These are phyloP conservation scores for Penicillium cinerascens DNA, from an alignment of 495 filamentous ascomycete genomes.

Conservation along the genomic window DNA sequence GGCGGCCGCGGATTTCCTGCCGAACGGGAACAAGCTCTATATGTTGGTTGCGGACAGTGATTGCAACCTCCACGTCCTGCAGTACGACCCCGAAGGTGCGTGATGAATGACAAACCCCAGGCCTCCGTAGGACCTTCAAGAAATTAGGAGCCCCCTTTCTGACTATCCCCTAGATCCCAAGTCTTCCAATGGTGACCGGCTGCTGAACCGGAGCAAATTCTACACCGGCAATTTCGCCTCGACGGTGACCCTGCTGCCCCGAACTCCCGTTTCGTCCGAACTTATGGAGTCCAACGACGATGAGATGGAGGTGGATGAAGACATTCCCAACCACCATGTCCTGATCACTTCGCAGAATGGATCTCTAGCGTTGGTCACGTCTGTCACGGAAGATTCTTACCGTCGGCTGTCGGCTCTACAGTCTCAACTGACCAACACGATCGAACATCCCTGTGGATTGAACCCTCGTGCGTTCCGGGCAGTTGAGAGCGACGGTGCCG, in stretches of 20 bases:
- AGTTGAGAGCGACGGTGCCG: constrained; percentile 46
- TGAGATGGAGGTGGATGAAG: constrained; percentile 39
- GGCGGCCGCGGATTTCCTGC: constrained; percentile 80
- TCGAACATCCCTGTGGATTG: constrained; percentile 73
- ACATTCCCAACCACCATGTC: constrained; percentile 47
- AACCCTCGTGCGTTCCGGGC: constrained; percentile 77
- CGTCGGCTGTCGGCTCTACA: constrained; percentile 79
- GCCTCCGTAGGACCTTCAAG: too few relatives aligned
- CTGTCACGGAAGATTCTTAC: constrained; percentile 76
- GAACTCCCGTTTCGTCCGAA: constrained; percentile 49
- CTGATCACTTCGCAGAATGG: constrained; percentile 73
- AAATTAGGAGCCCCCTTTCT: background rate
- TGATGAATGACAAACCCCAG: background rate
- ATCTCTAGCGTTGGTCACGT: constrained; percentile 68
- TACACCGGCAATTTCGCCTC: constrained; percentile 75
- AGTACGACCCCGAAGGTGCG: constrained; percentile 89
- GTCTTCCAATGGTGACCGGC: constrained; percentile 80
- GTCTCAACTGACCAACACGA: constrained; percentile 68
- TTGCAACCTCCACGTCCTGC: constrained; percentile 78
- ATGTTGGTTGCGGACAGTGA: constrained; percentile 82
- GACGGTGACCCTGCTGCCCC: constrained; percentile 71
- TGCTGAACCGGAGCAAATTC: constrained; percentile 84
- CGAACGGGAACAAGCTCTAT: constrained; percentile 76
- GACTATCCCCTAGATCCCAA: constrained; percentile 69
- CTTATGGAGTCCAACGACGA: constrained; percentile 29